Evolutionary conservation across 2,329 filamentous ascomycete species (phyloP).

Genomic region (Zasmidium citrigriseum): DNA sequence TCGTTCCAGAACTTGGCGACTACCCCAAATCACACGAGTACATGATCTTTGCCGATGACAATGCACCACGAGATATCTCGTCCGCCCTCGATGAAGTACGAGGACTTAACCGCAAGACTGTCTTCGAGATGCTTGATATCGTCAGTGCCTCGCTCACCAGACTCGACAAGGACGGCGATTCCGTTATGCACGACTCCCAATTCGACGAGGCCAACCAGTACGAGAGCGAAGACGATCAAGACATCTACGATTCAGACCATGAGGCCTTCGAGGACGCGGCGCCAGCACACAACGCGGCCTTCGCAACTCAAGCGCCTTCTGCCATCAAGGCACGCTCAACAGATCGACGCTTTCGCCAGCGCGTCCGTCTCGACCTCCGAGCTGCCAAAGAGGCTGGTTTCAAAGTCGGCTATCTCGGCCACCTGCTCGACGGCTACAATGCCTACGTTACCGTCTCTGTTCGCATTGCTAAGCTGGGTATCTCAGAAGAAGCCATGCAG

Average conservation of each 20-base stretch:
- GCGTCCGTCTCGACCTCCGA: constrained; percentile 56
- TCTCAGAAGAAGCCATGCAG: constrained; percentile 72
- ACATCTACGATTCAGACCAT: constrained; percentile 34
- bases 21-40: constrained; percentile 62
- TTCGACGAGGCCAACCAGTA: constrained; percentile 36
- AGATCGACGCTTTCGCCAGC: constrained; percentile 20
- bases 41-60: constrained; percentile 56
- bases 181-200: constrained; percentile 43
- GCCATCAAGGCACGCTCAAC: neutral
- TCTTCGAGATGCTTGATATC: constrained; percentile 52
- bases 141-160: constrained; percentile 44
- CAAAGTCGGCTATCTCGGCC: constrained; percentile 64
- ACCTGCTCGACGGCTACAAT: constrained; percentile 49
- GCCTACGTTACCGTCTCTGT: constrained; percentile 68
- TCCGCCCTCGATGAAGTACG: constrained; percentile 48
- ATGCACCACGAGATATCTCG: constrained; percentile 45
- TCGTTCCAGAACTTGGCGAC: constrained; percentile 54
- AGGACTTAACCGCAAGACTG: constrained; percentile 46
- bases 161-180: constrained; percentile 43
- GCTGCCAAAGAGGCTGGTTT: constrained; percentile 66
- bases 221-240: constrained; percentile 40
- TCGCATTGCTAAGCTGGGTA: constrained; percentile 67
- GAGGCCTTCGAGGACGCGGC: constrained; percentile 27
- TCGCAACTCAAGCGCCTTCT: constrained; percentile 7
- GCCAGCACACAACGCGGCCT: constrained; percentile 14